phyloP scores from a whole-genome alignment of 768 basidiomycete genomes.

The Boletellus ananas region DNA sequence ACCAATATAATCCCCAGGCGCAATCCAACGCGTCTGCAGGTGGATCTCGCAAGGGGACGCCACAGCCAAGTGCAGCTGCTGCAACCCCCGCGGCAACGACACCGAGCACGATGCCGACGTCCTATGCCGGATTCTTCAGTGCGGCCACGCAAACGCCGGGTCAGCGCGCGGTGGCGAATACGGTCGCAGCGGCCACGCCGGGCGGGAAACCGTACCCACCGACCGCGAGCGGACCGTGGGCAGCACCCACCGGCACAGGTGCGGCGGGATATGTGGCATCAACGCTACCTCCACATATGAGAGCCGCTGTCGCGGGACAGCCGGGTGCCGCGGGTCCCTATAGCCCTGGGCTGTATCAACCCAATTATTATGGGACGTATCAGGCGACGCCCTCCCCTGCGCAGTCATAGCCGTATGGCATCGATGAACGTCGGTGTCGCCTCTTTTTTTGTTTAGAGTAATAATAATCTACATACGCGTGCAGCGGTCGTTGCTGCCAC shows the following conservation, averaged over 20 bases:
- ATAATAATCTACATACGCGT: constrained; percentile 10
- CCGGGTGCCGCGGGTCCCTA: constrained; percentile 18
- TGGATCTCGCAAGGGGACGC: constrained; percentile 41
- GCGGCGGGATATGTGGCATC: constrained; percentile 30
- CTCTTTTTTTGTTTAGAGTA: constrained; percentile 18
- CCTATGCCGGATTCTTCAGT: constrained; percentile 42
- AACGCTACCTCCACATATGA: constrained; percentile 42
- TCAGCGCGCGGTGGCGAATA: constrained; percentile 55
- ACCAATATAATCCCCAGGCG: constrained; percentile 37
- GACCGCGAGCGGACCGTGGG: constrained; percentile 19
- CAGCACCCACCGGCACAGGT: constrained; percentile 24
- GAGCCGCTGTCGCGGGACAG: constrained; percentile 25
- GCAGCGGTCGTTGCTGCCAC: constrained; percentile 9
- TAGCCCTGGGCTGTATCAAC: constrained; percentile 22
- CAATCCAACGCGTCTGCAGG: constrained; percentile 19
- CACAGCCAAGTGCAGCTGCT: constrained; percentile 36
- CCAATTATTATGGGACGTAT: constrained; percentile 32
- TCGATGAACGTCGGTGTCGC: constrained; percentile 1
- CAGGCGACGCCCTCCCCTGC: constrained; percentile 31
- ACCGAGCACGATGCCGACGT: constrained; percentile 30
- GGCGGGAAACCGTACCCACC: constrained; percentile 32
- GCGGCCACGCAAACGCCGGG: constrained; percentile 27
- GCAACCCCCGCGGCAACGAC: constrained; percentile 23
- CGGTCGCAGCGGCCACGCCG: constrained; percentile 35
- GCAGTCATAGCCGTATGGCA: constrained; percentile 19